Evolutionary conservation across 2,329 filamentous ascomycete species (phyloP).

Genomic region (Penicillium polonicum): DNA sequence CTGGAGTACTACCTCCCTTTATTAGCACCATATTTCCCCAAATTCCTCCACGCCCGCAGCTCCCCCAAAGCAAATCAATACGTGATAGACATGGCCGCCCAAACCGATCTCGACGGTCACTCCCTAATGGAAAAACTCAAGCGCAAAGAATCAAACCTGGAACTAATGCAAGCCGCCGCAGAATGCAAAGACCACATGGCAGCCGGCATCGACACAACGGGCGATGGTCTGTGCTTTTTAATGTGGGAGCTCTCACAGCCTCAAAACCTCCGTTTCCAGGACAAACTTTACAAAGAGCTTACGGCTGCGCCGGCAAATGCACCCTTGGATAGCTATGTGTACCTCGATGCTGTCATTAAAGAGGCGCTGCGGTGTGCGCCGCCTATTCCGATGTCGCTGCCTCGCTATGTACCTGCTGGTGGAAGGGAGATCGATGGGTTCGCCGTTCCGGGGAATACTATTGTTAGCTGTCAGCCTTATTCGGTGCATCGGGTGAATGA

Average conservation of each 20-base stretch:
- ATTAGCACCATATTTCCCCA: slow-evolving; percentile 48
- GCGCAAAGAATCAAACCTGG: slow-evolving; percentile 51
- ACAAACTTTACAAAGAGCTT: slow-evolving; percentile 55
- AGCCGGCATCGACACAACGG: slow-evolving; percentile 70
- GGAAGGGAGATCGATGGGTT: slow-evolving; percentile 44
- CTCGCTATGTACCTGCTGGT: slow-evolving; percentile 42
- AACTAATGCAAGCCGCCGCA: slow-evolving; percentile 58
- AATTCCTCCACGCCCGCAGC: slow-evolving; percentile 55
- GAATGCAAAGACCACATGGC: slow-evolving; percentile 72
- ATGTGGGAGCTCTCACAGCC: slow-evolving; percentile 70
- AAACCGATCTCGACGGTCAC: slow-evolving; percentile 51
- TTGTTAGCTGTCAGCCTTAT: slow-evolving; percentile 43
- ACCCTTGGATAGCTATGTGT: slow-evolving; percentile 48
- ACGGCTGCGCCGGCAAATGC: slow-evolving; percentile 37
- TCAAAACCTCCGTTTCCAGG: slow-evolving; percentile 53
- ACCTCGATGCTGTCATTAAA: slow-evolving; percentile 62
- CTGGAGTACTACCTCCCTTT: slow-evolving; percentile 58
- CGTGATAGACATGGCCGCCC: slow-evolving; percentile 54
- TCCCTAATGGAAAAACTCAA: slow-evolving; percentile 61
- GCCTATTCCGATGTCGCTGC: slow-evolving; percentile 54
- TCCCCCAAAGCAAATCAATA: slow-evolving; percentile 61
- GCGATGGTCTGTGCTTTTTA: slow-evolving; percentile 67
- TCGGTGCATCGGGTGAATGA: slow-evolving; percentile 35
- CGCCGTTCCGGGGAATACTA: slow-evolving; percentile 34
- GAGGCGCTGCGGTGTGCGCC: slow-evolving; percentile 61